Evolutionary conservation across 2,329 filamentous ascomycete genomes (phyloP), one percentile per base, ranked within the genome.

Genomic region (Juglanconis oblonga): DNA sequence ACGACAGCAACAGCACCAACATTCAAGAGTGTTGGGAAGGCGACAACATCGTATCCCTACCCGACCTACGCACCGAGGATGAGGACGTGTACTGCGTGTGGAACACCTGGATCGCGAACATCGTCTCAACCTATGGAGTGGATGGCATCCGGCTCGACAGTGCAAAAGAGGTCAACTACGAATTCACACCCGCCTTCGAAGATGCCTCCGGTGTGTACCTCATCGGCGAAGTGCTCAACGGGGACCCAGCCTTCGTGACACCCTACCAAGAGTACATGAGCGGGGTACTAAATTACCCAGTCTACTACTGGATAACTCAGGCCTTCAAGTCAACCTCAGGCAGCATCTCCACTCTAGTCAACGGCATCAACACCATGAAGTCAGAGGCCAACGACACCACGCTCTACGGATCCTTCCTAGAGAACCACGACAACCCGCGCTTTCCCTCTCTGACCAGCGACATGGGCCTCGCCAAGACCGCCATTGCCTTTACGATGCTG

Each of bases 401-500:
- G 31, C 62, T 81, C 5, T 71, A 68, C 44, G 76, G 74, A 1
- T 73, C 73, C 1, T 83, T 82, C 64, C 67, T 77, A 7, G 79
- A 82, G 66, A 82, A 82, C 67, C 80, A 82, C 62, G 80, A 82
- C 65, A 68, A 77, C 11, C 67, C 72, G 17, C 75, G 80, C 29
- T 80, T 81, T 65, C 65, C 75, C 10, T 78, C 75, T 3, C 68
- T 78, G 45, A 82, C 76, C 0, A 62, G 67, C 7, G 81, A 85
- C 67, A 70, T 78, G 42, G 71, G 77, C 33, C 74, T 82, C 13
- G 79, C 77, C 52, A 79, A 81, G 68, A 85, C 84, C 62, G 74
- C 80, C 17, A 75, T 85, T 58, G 77, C 81, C 1, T 84, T 80
- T 68, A 82, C 76, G 2, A 77, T 86, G 59, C 76, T 86, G 45